These are phyloP conservation scores for Albugo candida DNA, from an alignment of 352 stramenopile species.

Conservation along the genomic window DNA sequence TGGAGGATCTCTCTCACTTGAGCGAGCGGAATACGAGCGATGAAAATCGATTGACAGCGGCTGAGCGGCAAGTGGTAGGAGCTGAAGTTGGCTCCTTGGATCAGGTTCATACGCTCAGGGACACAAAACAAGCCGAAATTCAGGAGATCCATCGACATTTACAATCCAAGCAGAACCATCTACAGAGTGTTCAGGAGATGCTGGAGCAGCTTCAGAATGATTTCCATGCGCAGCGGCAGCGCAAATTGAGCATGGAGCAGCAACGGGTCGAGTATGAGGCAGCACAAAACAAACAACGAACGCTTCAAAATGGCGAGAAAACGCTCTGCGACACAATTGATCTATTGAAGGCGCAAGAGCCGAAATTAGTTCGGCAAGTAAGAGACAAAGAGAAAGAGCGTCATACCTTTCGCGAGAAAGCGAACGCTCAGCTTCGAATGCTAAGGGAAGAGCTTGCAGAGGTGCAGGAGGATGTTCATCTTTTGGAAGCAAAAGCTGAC, in stretches of 20 bases:
- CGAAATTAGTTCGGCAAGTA: constrained; percentile 21
- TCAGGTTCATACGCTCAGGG: constrained; percentile 19
- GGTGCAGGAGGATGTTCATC: constrained; percentile 17
- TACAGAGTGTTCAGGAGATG: constrained; percentile 23
- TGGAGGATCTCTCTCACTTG: constrained; percentile 14
- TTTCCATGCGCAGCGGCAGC: constrained; percentile 30
- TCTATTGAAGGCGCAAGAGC: constrained; percentile 17
- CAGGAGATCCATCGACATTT: constrained; percentile 27
- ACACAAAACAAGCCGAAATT: constrained; percentile 27
- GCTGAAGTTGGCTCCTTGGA: constrained; percentile 15
- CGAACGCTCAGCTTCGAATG: constrained; percentile 12
- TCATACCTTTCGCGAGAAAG: constrained; percentile 12
- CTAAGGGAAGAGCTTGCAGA: constrained; percentile 21
- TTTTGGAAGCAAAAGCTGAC: constrained; percentile 19
- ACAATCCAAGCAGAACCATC: constrained; percentile 29
- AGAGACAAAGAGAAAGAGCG: constrained; percentile 22
- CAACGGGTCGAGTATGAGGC: constrained; percentile 32
- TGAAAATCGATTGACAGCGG: constrained; percentile 15
- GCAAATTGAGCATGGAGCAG: constrained; percentile 27
- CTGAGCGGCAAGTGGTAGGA: constrained; percentile 16
- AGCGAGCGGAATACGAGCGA: constrained; percentile 11
- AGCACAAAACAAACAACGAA: constrained; percentile 24
- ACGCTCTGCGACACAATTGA: constrained; percentile 22
- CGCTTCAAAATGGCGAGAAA: constrained; percentile 36
- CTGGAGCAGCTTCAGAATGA: constrained; percentile 42